Base-by-base conservation (phyloP, 2,329 filamentous ascomycete species). In the Cryphonectria japonica region DNA sequence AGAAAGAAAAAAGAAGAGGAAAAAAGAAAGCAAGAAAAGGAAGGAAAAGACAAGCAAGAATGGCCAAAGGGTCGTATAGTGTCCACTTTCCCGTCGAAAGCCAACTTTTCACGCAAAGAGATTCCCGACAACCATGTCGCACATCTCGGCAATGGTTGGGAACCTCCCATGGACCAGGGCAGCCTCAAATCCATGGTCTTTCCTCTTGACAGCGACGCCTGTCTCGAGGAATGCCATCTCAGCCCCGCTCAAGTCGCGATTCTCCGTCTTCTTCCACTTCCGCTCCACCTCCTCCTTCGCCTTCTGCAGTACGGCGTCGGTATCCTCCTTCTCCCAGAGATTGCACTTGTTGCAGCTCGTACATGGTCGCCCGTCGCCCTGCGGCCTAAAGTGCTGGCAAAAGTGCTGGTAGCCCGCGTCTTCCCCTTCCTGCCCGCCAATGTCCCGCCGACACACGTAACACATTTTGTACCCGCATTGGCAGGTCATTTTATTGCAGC, bases 381-480 rank as follows among this genome's bases (percentile, higher is more conserved):
- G 88, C 13, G 93, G 91, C 11, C 96, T 88, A 80, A 98, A 98
- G 81, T 98, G 96, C 79, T 97, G 93, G 79, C 96, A 99, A 78
- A 98, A 99, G 81, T 99, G 96, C 54, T 90, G 87, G 80, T 99
- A 98, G 0, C 95, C 95, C 79, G 95, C 91, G 64, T 81, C 81
- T 39, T 78, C 75, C 16, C 77, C 78, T 19, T 76, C 81, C 50
- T 75, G 73, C 66, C 88, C 84, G 69, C 85, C 83, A 63, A 92
- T 89, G 76, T 93, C 91, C 75, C 91, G 91, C 57, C 96, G 93
- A 80, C 96, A 99, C 63, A 98, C 89, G 78, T 99, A 99, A 80
- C 96, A 99, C 95, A 98, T 98, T 76, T 93, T 92, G 82, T 98
- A 98, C 11, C 96, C 96, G 81, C 96, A 99, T 22, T 94, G 91